Base-by-base conservation (phyloP, 495 filamentous ascomycete species). In the Podospora conica region DNA sequence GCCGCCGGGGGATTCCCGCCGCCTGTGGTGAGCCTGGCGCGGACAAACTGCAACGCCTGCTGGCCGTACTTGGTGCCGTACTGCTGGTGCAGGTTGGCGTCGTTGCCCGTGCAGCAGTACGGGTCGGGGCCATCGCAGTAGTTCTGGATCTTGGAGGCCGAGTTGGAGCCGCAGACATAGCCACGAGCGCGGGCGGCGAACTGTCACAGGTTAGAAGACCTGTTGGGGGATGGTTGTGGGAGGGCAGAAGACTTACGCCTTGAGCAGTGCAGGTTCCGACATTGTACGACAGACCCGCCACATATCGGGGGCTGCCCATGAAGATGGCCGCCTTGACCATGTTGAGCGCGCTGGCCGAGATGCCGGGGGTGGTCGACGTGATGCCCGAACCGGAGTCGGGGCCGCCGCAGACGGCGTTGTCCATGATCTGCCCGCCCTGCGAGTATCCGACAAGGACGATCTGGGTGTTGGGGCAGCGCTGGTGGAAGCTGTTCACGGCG, bases 81-180 rank as follows among this genome's bases (percentile, higher is more conserved):
- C 10, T 82, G 80, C 71, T 88, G 83, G 72, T 89, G 87, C 12
- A 80, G 81, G 63, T 82, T 80, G 6, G 78, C 77, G 70, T 88
- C 77, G 71, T 78, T 87, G 61, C 87, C 86, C 61, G 82, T 87
- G 78, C 86, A 88, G 81, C 86, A 89, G 75, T 86, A 88, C 0
- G 86, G 86, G 69, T 88, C 86, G 1, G 81, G 64, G 18, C 83
- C 75, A 76, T 89, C 86, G 71, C 86, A 89, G 79, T 88, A 89
- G 7, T 83, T 86, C 72, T 88, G 73, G 70, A 89, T 83, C 68
- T 83, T 86, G 65, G 55, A 64, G 27, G 54, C 63, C 3, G 75
- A 62, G 66, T 65, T 75, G 15, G 80, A 84, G 11, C 79, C 77
- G 78, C 86, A 88, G 58, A 67, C 73, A 69, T 84, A 88, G 53